Evolutionary conservation across 106 monocot species (phyloP), one percentile per base, ranked within the genome.

Genomic region (Hemerocallis citrina): DNA sequence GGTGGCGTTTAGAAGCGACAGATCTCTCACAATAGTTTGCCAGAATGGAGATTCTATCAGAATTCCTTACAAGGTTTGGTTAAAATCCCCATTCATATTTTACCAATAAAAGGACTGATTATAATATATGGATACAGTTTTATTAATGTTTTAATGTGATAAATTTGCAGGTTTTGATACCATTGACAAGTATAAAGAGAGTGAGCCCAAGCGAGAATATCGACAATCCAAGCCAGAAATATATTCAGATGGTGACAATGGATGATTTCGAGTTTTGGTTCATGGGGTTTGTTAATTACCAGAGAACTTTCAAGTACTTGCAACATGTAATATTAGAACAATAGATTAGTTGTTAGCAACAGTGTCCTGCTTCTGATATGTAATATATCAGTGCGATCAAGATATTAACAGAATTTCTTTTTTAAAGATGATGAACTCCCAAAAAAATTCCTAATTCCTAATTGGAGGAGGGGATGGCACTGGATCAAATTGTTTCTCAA

Each of bases 221-320:
- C 21, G 46, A 61, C 65, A 76, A 85, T 25, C 79, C 76, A 36
- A 73, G 33, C 16, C 69, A 79, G 52, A 85, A 85, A 35, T 80
- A 79, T 52, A 76, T 80, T 29, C 79, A 70, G 61, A 70, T 80
- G 30, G 73, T 66, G 7, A 80, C 79, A 0, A 67, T 63, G 25
- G 85, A 80, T 63, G 79, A 76, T 43, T 80, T 76, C 51, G 79
- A 85, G 65, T 85, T 85, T 62, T 85, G 79, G 79, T 85, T 79
- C 47, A 76, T 79, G 84, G 84, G 84, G 3, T 79, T 85, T 31
- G 58, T 85, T 9, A 57, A 36, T 55, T 79, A 79, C 63, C 71
- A 69, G 64, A 73, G 71, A 69, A 61, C 75, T 11, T 65, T 79
- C 57, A 79, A 71, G 62, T 72, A 57, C 49, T 57, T 85, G 30